Conservation (phyloP, 139 green algal species). For the Pleodorina starrii region DNA sequence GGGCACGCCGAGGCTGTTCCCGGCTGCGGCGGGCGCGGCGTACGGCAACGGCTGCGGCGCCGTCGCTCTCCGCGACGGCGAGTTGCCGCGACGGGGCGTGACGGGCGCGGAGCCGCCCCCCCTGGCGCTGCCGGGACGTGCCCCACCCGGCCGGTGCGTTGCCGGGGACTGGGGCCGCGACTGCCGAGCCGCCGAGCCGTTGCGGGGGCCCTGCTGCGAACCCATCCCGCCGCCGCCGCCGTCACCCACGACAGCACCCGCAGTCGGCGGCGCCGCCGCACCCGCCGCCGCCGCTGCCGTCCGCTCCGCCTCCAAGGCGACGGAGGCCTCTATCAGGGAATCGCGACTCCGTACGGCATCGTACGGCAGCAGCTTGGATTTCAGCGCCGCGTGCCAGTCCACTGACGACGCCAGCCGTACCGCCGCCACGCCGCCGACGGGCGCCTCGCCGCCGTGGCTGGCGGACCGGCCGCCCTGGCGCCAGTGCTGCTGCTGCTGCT, state of each 20-base stretch:
- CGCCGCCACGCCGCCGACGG: not conserved
- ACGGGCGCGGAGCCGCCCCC: not conserved
- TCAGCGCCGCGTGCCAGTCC: slow-evolving; percentile 11
- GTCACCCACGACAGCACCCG: no score
- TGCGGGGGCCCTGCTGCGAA: not conserved
- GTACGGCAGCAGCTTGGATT: slow-evolving; percentile 26
- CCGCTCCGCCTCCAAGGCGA: not conserved
- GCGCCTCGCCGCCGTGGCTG: not conserved
- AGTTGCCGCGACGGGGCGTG: slow-evolving; percentile 11
- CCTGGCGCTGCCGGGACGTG: no score
- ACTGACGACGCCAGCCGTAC: not conserved
- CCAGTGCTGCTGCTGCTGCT: not conserved
- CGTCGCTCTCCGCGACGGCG: not conserved
- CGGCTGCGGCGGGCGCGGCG: not conserved
- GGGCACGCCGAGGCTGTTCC: not conserved
- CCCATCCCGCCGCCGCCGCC: not conserved
- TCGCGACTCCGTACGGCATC: not conserved
- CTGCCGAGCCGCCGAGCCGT: not conserved
- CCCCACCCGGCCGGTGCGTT: not conserved
- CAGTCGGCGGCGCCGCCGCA: not conserved
- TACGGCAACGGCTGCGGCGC: not conserved
- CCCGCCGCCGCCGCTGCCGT: not conserved
- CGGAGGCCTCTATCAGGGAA: not conserved
- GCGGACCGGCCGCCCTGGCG: not conserved
- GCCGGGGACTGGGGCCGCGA: not conserved